Conservation (phyloP, 495 filamentous ascomycete genomes). For the Tetracladium setigerum region DNA sequence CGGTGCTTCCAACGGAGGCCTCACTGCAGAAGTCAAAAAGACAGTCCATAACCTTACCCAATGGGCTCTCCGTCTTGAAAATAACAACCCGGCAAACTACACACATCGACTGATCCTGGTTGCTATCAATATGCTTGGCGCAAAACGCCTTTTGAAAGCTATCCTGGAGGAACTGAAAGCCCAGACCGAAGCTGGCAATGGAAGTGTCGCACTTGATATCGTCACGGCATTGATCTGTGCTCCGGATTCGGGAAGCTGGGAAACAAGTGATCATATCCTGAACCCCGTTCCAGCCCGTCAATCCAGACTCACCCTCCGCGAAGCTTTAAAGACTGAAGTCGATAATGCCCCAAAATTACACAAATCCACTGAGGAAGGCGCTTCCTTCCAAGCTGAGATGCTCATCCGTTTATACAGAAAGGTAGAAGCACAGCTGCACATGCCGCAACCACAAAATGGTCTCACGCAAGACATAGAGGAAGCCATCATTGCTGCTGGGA, state of each 20-base stretch:
- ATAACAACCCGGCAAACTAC: conserved; percentile 64
- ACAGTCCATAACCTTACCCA: conserved; percentile 60
- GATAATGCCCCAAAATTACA: conserved; percentile 55
- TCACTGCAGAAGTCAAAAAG: conserved; percentile 52
- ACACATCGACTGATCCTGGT: conserved; percentile 68
- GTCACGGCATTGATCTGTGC: conserved; percentile 66
- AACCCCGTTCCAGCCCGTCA: conserved; percentile 26
- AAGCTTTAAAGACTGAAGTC: conserved; percentile 58
- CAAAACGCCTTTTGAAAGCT: conserved; percentile 48
- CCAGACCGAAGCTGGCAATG: conserved; percentile 40
- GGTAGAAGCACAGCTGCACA: conserved; percentile 52
- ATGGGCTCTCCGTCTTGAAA: conserved; percentile 63
- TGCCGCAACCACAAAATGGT: conserved; percentile 1
- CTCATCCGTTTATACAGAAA: conserved; percentile 69
- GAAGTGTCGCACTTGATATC: conserved; percentile 64
- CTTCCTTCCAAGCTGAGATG: conserved; percentile 55
- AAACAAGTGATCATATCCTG: conserved; percentile 1
- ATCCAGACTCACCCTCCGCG: conserved; percentile 50
- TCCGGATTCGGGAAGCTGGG: conserved; percentile 45
- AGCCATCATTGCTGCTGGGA: not conserved
- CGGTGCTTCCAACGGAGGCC: conserved; percentile 48
- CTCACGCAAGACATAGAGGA: not conserved
- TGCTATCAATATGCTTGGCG: conserved; percentile 62
- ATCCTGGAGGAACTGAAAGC: conserved; percentile 60
- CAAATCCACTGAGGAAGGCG: conserved; percentile 31